Evolutionary conservation across 495 filamentous ascomycete species (phyloP), one percentile per base, ranked within the genome.

Genomic region (Halenospora varia): DNA sequence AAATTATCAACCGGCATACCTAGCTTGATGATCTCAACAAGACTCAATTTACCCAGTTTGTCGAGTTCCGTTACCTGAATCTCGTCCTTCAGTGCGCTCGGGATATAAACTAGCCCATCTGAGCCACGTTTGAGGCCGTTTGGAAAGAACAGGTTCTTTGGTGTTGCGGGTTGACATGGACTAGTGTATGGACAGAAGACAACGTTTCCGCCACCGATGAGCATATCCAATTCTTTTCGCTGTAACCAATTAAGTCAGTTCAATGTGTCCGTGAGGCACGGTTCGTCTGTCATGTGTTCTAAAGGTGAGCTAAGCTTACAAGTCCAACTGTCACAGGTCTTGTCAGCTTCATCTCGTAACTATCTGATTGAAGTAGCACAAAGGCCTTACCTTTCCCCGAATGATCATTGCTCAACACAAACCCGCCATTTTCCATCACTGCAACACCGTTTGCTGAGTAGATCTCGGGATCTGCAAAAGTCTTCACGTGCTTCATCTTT

Each of bases 331-430:
- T 40, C 15, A 9, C 35, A 40, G 8, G 41, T 39, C 25, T 67
- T 71, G 35, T 26, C 48, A 10, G 55, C 57, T 40, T 40, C 8
- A 40, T n/a, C n/a, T n/a, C n/a, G n/a, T n/a, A n/a, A n/a, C n/a
- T n/a, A n/a, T n/a, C n/a, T n/a, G n/a, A n/a, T n/a, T n/a, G n/a
- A n/a, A n/a, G n/a, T 9, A 45, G 42, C 8, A 45, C 17, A 45
- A 45, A n/a, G 18, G 11, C 8, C 42, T 45, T 6, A 45, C 42
- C 42, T 45, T 45, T 45, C 13, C 42, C 42, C 6, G 42, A 45
- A 47, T 71, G 68, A 44, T 73, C 71, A 41, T 73, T 71, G 6
- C 68, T 71, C 8, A 71, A 44, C 8, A 68, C 42, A 26, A 69
- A 53, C 20, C 46, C 25, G 6, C 61, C 66, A 53, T 69, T 63